These are phyloP conservation scores for Bipolaris cookei DNA, from an alignment of 2,329 filamentous ascomycete species.

Conservation along the genomic window DNA sequence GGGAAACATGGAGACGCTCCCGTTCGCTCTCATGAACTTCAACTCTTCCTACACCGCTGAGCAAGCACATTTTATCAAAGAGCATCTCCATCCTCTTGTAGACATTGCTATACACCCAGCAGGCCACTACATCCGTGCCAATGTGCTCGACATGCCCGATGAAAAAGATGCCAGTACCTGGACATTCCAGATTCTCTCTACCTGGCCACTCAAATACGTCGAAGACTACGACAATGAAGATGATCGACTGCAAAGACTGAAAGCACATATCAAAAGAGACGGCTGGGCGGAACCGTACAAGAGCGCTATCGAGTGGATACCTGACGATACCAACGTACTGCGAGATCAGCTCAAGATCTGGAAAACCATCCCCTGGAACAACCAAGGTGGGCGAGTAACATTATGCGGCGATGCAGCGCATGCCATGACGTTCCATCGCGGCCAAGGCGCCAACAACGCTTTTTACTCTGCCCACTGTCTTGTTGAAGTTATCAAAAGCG, in stretches of 20 bases:
- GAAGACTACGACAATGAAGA: constrained; percentile 39
- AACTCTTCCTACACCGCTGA: constrained; percentile 34
- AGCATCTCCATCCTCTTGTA: constrained; percentile 37
- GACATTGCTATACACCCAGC: constrained; percentile 42
- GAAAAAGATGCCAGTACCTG: constrained; percentile 43
- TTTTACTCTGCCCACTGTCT: constrained; percentile 44
- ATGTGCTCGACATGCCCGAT: constrained; percentile 44
- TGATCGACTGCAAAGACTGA: constrained; percentile 32
- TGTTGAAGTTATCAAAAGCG: constrained; percentile 32
- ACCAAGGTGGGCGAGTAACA: constrained; percentile 40
- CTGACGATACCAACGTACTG: constrained; percentile 36
- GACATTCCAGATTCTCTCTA: constrained; percentile 45
- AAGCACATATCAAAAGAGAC: constrained; percentile 35
- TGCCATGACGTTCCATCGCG: constrained; percentile 52
- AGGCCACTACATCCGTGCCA: constrained; percentile 39
- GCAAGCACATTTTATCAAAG: constrained; percentile 36
- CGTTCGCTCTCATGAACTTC: constrained; percentile 42
- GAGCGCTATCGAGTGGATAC: constrained; percentile 44
- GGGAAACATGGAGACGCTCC: constrained; percentile 32
- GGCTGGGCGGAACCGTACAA: constrained; percentile 45
- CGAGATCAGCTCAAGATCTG: constrained; percentile 46
- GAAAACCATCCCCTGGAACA: constrained; percentile 46
- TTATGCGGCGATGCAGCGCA: constrained; percentile 51
- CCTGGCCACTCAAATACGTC: constrained; percentile 35
- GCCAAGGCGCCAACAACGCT: constrained; percentile 48